Base-by-base conservation (phyloP, 2,329 filamentous ascomycete species). In the Fusarium sulawesiense region DNA sequence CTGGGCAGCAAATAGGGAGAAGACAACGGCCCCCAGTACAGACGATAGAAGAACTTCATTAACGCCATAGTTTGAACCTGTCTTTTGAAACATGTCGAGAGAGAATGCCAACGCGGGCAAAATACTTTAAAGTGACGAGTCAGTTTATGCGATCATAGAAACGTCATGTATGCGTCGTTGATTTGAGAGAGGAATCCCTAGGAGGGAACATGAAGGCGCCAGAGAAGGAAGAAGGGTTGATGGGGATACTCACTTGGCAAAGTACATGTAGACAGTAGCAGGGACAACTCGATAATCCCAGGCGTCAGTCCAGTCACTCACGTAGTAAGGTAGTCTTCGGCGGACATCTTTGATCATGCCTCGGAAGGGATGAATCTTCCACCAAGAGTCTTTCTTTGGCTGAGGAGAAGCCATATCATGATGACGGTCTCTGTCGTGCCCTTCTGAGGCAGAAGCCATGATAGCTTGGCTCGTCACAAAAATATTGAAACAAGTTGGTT, bases 231-330 rank as follows among this genome's bases (percentile, higher is more conserved):
- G 45, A 29, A 57, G 23, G 14, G 21, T 3, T 18, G 21, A 34
- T 21, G 13, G 16, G 20, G 18, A 56, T 21, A 71, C 84, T 67
- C 85, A 95, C 93, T 97, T 97, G 68, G 93, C 93, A 86, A 97
- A 97, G 83, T 96, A 97, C 92, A 97, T 97, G 81, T 97, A 97
- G 30, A 97, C 83, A 12, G 93, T 97, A 18, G 93, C 93, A 2
- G 93, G 93, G 41, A 97, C 87, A 44, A 97, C 92, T 56, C 93
- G 88, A 82, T 97, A 97, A 77, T 97, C 92, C 92, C 92, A 96
- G 3, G 93, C 93, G 82, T 97, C 93, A 20, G 78, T 84, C 92
- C 92, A 97, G 79, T 97, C 93, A 79, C 91, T 94, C 80, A 82
- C 84, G 77, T 96, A 97, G 77, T 87, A 97, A 2, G 93, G 93